phyloP scores from a whole-genome alignment of 257 asterid genomes.

The Solanum pinnatisectum region DNA sequence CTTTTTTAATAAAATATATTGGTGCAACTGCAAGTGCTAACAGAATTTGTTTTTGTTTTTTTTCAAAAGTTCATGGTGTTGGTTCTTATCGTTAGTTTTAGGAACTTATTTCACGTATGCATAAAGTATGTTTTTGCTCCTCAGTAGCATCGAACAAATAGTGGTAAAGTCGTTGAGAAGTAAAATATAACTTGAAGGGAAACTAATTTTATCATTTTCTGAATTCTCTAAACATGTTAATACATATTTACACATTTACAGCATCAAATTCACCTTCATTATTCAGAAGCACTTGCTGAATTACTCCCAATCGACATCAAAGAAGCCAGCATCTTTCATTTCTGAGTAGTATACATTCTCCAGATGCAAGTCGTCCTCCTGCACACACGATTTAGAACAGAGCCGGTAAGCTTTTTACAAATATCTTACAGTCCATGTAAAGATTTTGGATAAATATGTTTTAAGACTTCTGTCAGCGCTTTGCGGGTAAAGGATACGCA shows the following conservation, averaged over 20 bases:
- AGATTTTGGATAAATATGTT: background rate
- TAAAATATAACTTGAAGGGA: background rate
- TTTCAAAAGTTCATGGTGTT: background rate
- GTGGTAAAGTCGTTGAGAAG: background rate
- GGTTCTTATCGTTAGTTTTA: background rate
- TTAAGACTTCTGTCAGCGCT: background rate
- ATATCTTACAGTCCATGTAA: background rate
- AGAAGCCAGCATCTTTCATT: slow-evolving; percentile 43
- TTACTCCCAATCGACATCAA: slow-evolving; percentile 37
- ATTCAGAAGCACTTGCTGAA: background rate
- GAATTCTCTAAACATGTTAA: background rate
- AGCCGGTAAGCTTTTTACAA: background rate
- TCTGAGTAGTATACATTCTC: slow-evolving; percentile 36
- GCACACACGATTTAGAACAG: background rate
- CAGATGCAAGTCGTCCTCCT: slow-evolving; percentile 34
- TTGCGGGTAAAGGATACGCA: background rate
- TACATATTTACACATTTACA: slow-evolving; percentile 20
- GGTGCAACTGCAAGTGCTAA: background rate
- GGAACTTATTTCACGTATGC: background rate
- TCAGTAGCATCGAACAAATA: background rate
- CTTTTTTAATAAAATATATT: no score
- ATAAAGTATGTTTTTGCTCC: background rate
- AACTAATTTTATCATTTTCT: background rate
- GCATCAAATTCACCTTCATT: background rate
- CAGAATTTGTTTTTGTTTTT: background rate